Evolutionary conservation across 805 yeast species (phyloP).

Genomic region (Henningerozyma blattae): DNA sequence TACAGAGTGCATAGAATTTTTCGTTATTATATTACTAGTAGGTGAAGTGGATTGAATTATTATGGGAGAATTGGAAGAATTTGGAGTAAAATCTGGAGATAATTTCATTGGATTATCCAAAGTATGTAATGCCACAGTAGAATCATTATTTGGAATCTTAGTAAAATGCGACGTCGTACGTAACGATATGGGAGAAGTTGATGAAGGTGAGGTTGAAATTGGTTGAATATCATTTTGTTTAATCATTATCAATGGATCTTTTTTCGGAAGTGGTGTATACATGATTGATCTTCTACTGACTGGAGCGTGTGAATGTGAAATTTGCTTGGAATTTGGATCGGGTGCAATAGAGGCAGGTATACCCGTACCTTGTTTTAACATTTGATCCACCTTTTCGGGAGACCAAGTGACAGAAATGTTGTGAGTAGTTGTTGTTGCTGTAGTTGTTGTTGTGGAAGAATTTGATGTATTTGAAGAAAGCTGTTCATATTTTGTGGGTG

Average conservation of each 20-base stretch:
- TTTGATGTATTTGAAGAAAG: too few species aligned
- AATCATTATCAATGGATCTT: conserved; percentile 20
- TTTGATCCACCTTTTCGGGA: conserved; percentile 15
- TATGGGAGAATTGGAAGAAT: too few species aligned
- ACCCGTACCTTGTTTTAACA: conserved; percentile 2
- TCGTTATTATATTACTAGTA: too few species aligned
- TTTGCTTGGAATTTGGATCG: not conserved
- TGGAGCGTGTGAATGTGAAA: not conserved
- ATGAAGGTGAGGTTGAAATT: not conserved
- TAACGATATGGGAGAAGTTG: conserved; percentile 3
- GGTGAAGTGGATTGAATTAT: too few species aligned
- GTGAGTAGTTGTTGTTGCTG: not conserved
- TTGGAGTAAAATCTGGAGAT: too few species aligned
- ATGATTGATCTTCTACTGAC: conserved; percentile 21
- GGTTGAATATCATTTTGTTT: not conserved
- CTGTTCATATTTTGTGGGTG: too few species aligned
- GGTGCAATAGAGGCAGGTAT: not conserved
- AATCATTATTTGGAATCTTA: too few species aligned
- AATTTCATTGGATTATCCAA: too few species aligned
- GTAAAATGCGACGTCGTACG: too few species aligned
- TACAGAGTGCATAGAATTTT: too few species aligned
- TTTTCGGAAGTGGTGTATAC: conserved; percentile 25
- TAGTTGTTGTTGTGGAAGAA: too few species aligned
- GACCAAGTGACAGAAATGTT: conserved; percentile 14
- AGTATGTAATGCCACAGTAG: too few species aligned